Conservation (phyloP, 495 filamentous ascomycete species). For the Penicillium argentinense region DNA sequence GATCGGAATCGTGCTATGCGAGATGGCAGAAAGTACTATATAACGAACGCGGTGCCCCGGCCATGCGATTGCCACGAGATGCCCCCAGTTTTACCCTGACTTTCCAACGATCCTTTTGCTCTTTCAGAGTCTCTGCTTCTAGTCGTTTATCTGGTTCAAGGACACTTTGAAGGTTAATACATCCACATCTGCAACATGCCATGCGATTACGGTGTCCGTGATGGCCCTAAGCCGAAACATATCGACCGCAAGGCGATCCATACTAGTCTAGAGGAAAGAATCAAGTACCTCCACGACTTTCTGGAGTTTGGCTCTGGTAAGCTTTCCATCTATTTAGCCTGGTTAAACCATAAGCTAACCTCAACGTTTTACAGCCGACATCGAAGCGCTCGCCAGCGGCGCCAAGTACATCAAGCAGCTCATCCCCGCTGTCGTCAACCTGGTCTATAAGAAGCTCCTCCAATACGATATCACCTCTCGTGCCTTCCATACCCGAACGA, state of each 20-base stretch:
- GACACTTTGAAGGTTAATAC: neutral
- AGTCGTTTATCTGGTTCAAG: too few relatives aligned
- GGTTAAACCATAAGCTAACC: too few relatives aligned
- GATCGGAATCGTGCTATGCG: neutral
- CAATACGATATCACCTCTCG: constrained; percentile 75
- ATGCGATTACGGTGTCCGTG: constrained; percentile 14
- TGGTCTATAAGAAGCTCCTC: constrained; percentile 75
- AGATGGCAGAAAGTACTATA: constrained; percentile 14
- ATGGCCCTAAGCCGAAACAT: constrained; percentile 43
- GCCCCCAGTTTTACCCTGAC: constrained; percentile 13
- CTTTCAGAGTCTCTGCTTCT: neutral
- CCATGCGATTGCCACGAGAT: constrained; percentile 20
- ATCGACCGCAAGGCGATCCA: constrained; percentile 70
- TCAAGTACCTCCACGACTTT: constrained; percentile 69
- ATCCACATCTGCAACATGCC: constrained; percentile 6
- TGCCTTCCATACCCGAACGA: constrained; percentile 64
- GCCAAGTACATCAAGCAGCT: constrained; percentile 72
- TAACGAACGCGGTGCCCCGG: constrained; percentile 16
- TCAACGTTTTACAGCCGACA: too few relatives aligned
- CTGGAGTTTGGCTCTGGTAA: constrained; percentile 69
- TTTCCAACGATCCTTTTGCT: neutral
- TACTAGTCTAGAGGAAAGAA: constrained; percentile 62
- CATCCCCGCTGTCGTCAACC: constrained; percentile 65
- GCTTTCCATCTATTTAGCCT: constrained; percentile 8
- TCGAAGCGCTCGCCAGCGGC: constrained; percentile 63